Evolutionary conservation across 129 eudicot genomes (phyloP), one percentile per base, ranked within the genome.

Genomic region (Helianthus tuberosus): DNA sequence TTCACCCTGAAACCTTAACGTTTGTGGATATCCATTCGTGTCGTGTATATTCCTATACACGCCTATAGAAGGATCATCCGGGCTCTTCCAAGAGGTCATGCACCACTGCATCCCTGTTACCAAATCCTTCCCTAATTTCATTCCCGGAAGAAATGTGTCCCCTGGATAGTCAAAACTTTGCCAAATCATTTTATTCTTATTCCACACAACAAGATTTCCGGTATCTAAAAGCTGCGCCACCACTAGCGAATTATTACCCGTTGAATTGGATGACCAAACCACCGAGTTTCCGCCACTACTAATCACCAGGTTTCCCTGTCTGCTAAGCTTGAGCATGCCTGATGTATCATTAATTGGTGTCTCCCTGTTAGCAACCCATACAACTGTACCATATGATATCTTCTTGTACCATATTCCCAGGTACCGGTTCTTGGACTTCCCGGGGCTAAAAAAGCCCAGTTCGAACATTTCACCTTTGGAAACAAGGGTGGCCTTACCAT

Each of bases 21-120:
- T 20, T 49, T 89, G 92, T 8, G 96, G 90, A 27, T 79, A 79
- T 11, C 88, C 85, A 9, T 79, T 50, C 8, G 74, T 55, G 58
- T 82, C 89, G 3, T 53, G 7, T 16, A 57, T 68, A 59, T 14
- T 15, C 3, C 65, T 66, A 59, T 36, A 82, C 7, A 36, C 66
- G 0, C 96, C 92, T 0, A 55, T 41, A 6, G 90, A 70, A 0
- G 96, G 96, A 87, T 90, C 90, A 29, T 83, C 88, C 3, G 16
- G 15, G 65, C 80, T 87, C 75, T 74, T 85, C 90, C 90, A 90
- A 1, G 96, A 80, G 3, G 81, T 47, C 4, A 82, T 14, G 60
- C 59, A 77, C 5, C 52, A 48, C 36, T 81, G 76, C 12, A 32
- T 6, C 0, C 83, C 85, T 0, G 85, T 87, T 8, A 35, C 58